A percentile compares a stretch with the other conserved stretches of the same genome.
Conservation (phyloP, 352 stramenopile species). For the Pythium aquatile region DNA sequence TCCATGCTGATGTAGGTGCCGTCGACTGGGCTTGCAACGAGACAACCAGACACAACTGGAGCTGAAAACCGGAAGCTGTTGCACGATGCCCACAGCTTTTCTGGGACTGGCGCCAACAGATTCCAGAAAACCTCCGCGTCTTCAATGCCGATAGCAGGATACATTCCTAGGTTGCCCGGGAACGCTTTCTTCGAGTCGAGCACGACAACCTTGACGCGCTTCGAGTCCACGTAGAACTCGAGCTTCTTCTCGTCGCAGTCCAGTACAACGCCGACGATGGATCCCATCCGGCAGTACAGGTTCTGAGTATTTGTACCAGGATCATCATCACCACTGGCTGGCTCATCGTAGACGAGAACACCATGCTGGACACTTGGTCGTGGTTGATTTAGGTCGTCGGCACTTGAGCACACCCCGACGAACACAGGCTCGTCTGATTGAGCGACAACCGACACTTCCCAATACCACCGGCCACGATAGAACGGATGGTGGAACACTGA, state of each 20-base stretch:
- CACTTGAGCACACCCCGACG: constrained; percentile 57
- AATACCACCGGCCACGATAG: constrained; percentile 74
- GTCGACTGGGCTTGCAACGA: constrained; percentile 57
- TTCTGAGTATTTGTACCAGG: neutral
- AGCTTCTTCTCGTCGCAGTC: constrained; percentile 64
- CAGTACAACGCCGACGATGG: constrained; percentile 54
- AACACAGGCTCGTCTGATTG: constrained; percentile 63
- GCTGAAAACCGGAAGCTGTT: constrained; percentile 55
- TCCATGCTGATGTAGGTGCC: constrained; percentile 63
- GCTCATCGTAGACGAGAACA: constrained; percentile 45
- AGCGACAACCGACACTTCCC: constrained; percentile 59
- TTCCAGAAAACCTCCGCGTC: constrained; percentile 69
- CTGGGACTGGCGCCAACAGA: constrained; percentile 46
- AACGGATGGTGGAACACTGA: constrained; percentile 69
- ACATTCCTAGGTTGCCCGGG: constrained; percentile 32
- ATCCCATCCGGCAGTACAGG: constrained; percentile 35
- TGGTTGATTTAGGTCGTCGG: constrained; percentile 60
- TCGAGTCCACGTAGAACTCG: constrained; percentile 53
- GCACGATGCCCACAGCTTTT: constrained; percentile 58
- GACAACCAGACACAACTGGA: constrained; percentile 58
- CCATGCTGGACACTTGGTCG: constrained; percentile 11
- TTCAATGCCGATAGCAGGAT: constrained; percentile 55
- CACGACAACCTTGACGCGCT: constrained; percentile 33
- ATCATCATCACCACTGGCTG: constrained; percentile 12
- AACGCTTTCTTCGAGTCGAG: constrained; percentile 26